Conservation (phyloP, 495 filamentous ascomycete species). For the Talaromyces wortmannii region DNA sequence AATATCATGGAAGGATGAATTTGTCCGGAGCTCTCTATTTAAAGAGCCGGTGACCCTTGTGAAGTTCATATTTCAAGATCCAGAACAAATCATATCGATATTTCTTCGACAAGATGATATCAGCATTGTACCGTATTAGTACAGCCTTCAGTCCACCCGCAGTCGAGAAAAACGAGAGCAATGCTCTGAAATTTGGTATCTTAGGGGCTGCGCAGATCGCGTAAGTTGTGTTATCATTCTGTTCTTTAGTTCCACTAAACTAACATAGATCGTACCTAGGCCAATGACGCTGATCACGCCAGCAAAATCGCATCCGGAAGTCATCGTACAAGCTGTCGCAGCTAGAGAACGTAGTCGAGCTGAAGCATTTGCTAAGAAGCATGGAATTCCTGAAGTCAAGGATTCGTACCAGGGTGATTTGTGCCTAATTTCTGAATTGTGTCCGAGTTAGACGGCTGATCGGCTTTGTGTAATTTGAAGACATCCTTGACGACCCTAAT, state of each 20-base stretch:
- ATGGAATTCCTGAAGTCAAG: slow-evolving; percentile 43
- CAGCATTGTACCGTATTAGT: neutral
- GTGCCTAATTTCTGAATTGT: no score
- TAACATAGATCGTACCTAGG: slow-evolving; percentile 16
- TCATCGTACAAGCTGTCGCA: slow-evolving; percentile 48
- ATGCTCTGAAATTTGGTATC: slow-evolving; percentile 37
- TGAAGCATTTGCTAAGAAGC: slow-evolving; percentile 42
- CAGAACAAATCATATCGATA: neutral
- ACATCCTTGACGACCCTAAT: slow-evolving; percentile 43
- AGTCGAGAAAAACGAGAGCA: slow-evolving; percentile 17
- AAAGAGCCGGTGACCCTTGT: neutral
- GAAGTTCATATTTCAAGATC: neutral
- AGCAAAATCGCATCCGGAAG: slow-evolving; percentile 43
- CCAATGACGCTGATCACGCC: slow-evolving; percentile 41
- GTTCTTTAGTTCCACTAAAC: neutral
- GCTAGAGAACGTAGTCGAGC: slow-evolving; percentile 42
- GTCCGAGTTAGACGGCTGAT: neutral
- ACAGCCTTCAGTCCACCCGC: slow-evolving; percentile 18
- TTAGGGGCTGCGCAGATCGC: slow-evolving; percentile 42
- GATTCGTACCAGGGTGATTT: slow-evolving; percentile 25
- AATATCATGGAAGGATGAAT: neutral
- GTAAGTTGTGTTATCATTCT: slow-evolving; percentile 16
- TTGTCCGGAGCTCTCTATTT: neutral
- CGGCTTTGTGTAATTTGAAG: slow-evolving; percentile 13
- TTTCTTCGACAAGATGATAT: neutral